A percentile compares a stretch with the other conserved stretches of the same genome.
Conservation (phyloP, 208 protist genomes). For the Trypanosoma rangeli region DNA sequence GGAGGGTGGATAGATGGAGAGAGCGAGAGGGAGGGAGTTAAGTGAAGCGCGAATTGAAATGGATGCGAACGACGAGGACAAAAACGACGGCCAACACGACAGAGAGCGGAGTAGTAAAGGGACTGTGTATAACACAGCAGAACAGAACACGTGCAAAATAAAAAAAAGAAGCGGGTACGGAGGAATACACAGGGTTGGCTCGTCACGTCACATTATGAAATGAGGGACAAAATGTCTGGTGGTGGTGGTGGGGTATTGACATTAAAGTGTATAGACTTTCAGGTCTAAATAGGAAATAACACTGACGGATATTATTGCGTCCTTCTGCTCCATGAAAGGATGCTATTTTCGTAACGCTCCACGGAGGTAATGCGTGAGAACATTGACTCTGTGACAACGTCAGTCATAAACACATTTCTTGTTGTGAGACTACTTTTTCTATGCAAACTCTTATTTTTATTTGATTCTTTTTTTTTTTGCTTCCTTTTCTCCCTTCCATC, state of each 20-base stretch:
- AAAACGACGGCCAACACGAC: neutral
- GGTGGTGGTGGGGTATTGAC: neutral
- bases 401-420: neutral
- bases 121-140: neutral
- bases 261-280: neutral
- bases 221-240: neutral
- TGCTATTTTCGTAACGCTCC: neutral
- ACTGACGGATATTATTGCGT: neutral
- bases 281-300: neutral
- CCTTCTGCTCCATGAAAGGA: neutral
- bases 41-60: too few species aligned
- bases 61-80: neutral
- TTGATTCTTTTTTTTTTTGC: neutral
- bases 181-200: neutral
- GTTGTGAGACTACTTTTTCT: neutral
- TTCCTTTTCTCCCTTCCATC: neutral
- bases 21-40: too few species aligned
- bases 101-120: neutral
- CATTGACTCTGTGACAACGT: neutral
- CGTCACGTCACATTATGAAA: neutral
- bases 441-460: neutral
- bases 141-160: neutral
- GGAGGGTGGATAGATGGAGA: too few species aligned
- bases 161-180: neutral
- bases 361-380: neutral